These are phyloP conservation scores for Nicotiana obtusifolia DNA, from an alignment of 257 asterid species.

Conservation along the genomic window DNA sequence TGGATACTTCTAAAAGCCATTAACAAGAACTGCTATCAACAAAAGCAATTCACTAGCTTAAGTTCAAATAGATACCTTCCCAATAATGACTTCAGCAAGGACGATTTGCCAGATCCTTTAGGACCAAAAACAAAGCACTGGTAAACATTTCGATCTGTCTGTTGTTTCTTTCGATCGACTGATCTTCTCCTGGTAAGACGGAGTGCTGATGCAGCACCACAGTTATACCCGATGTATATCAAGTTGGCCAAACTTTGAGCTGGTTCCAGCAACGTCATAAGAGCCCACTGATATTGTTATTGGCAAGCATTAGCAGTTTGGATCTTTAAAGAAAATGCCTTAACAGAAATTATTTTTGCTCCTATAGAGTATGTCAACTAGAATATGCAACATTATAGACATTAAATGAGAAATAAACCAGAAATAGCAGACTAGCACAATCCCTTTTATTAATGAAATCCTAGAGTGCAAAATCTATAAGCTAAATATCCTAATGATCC, in stretches of 20 bases:
- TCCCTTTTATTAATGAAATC: background rate
- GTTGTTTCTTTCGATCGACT: slow-evolving; percentile 70
- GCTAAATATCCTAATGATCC: background rate
- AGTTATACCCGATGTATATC: slow-evolving; percentile 78
- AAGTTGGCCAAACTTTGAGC: slow-evolving; percentile 83
- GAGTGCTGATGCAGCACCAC: slow-evolving; percentile 73
- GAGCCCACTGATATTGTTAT: slow-evolving; percentile 77
- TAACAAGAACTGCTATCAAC: background rate
- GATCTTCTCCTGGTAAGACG: slow-evolving; percentile 71
- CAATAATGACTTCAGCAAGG: slow-evolving; percentile 60
- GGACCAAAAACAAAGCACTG: slow-evolving; percentile 95
- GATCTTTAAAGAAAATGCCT: slow-evolving; percentile 13
- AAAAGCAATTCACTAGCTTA: background rate
- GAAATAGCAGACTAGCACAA: background rate
- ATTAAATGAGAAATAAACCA: background rate
- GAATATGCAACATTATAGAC: background rate
- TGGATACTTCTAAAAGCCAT: background rate
- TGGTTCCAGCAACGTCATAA: slow-evolving; percentile 90
- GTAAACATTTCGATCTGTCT: slow-evolving; percentile 67
- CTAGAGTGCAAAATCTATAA: background rate
- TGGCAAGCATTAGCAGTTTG: slow-evolving; percentile 14
- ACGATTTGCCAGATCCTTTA: slow-evolving; percentile 78
- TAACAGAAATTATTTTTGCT: background rate
- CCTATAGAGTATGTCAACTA: background rate
- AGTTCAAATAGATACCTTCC: slow-evolving; percentile 61